Conservation (phyloP, 805 yeast species). For the Maudiozyma pseudohumilis region DNA sequence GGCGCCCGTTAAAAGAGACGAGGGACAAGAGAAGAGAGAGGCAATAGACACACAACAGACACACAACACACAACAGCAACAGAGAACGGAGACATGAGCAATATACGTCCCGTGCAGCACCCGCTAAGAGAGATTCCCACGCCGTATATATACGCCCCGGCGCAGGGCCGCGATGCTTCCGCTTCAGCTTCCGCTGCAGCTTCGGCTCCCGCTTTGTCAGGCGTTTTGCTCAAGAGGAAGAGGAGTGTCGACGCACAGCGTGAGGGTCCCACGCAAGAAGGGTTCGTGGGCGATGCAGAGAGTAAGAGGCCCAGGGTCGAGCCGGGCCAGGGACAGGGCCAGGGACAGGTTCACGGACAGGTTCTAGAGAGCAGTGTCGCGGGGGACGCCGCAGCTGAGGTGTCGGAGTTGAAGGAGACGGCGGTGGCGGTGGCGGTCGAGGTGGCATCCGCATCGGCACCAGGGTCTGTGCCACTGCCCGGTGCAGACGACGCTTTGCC, state of each 20-base stretch:
- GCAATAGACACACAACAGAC: not conserved
- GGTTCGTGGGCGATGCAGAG: not conserved
- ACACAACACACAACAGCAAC: not conserved
- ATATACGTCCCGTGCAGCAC: constrained; percentile 10
- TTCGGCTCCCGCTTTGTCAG: not conserved
- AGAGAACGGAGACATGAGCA: not conserved
- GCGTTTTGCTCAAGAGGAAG: not conserved
- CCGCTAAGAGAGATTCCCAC: constrained; percentile 22
- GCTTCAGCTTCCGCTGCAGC: not conserved
- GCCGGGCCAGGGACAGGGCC: not conserved
- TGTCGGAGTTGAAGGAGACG: not conserved
- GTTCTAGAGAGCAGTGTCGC: too few species aligned
- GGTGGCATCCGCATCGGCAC: too few species aligned
- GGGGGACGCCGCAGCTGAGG: not conserved
- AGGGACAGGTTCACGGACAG: not conserved
- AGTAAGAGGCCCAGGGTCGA: not conserved
- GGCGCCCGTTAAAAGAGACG: too few species aligned
- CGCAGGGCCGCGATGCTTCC: not conserved
- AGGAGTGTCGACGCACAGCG: not conserved
- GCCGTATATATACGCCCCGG: constrained; percentile 12
- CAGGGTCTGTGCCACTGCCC: too few species aligned
- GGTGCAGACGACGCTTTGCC: constrained; percentile 22
- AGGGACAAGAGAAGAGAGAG: too few species aligned
- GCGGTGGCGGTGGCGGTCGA: not conserved
- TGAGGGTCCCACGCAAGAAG: too few species aligned